phyloP scores from a whole-genome alignment of 1,139 yeast species.

The Diutina rugosa region DNA sequence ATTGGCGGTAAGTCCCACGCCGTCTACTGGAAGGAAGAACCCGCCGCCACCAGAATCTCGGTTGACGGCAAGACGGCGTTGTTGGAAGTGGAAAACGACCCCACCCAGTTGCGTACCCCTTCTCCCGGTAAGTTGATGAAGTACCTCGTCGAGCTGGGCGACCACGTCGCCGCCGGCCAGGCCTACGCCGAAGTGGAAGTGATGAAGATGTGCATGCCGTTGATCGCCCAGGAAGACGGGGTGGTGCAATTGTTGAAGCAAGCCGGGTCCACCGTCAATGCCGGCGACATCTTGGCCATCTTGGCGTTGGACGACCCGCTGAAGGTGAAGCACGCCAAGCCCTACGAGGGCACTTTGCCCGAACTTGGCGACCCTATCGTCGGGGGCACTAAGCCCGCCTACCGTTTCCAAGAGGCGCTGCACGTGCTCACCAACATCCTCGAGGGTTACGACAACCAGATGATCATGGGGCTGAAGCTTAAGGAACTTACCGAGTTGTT shows the following conservation, averaged over 20 bases:
- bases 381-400: constrained; percentile 74
- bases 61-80: constrained; percentile 92
- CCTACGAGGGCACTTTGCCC: constrained; percentile 90
- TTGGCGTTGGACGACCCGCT: constrained; percentile 92
- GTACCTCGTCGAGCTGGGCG: constrained; percentile 90
- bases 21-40: constrained; percentile 96
- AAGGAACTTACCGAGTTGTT: constrained; percentile 59
- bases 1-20: constrained; percentile 90
- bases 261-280: constrained; percentile 94
- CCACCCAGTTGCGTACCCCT: constrained; percentile 96
- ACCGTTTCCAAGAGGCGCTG: constrained; percentile 49
- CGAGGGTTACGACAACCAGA: constrained; percentile 90
- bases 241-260: constrained; percentile 84
- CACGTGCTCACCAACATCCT: constrained; percentile 64
- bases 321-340: constrained; percentile 91
- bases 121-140: constrained; percentile 97
- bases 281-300: constrained; percentile 95
- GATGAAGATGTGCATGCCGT: constrained; percentile 96
- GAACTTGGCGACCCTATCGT: constrained; percentile 73
- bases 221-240: constrained; percentile 89
- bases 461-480: constrained; percentile 75
- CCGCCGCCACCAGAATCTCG: constrained; percentile 88
- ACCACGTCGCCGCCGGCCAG: constrained; percentile 83
- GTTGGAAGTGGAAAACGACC: constrained; percentile 90
- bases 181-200: constrained; percentile 97